A percentile compares a stretch with the other conserved stretches of the same genome.
These are phyloP conservation scores for Andrographis paniculata DNA, from an alignment of 305 asterid genomes.

Conservation along the genomic window DNA sequence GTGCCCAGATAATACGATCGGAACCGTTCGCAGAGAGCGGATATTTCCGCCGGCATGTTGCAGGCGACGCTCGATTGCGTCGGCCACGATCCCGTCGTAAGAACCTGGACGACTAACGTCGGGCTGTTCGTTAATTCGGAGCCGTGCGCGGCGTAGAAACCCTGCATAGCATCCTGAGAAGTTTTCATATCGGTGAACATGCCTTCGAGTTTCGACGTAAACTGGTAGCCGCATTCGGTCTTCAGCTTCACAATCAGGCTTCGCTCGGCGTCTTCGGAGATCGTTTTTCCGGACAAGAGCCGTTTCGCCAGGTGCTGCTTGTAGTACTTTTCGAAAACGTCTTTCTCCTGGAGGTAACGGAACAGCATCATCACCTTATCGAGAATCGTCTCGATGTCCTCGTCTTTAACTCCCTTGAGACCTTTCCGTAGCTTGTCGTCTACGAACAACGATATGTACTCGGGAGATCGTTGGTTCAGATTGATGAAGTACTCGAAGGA, in stretches of 20 bases:
- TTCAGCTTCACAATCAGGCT: constrained; percentile 80
- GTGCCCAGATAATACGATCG: constrained; percentile 46
- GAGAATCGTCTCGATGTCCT: constrained; percentile 91
- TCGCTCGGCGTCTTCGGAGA: constrained; percentile 90
- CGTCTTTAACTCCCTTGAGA: constrained; percentile 93
- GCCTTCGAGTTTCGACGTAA: constrained; percentile 97
- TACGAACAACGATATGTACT: constrained; percentile 84
- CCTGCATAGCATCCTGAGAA: constrained; percentile 46
- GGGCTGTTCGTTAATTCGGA: constrained; percentile 28
- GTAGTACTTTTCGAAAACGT: constrained; percentile 92
- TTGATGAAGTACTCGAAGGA: constrained; percentile 46
- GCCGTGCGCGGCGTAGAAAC: constrained; percentile 27
- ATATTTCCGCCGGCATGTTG: constrained; percentile 41
- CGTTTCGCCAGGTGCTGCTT: constrained; percentile 90
- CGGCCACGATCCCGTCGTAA: constrained; percentile 55
- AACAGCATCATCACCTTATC: constrained; percentile 89
- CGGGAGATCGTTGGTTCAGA: constrained; percentile 74
- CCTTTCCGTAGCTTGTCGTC: constrained; percentile 97
- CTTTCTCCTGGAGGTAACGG: constrained; percentile 30
- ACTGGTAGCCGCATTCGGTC: constrained; percentile 98
- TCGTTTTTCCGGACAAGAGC: constrained; percentile 45
- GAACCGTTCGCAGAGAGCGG: constrained; percentile 34
- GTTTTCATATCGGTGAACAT: constrained; percentile 83
- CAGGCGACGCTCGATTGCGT: constrained; percentile 38
- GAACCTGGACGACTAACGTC: constrained; percentile 38